Conservation (phyloP, 176 grass and related monocot genomes). For the Musa beccarii region DNA sequence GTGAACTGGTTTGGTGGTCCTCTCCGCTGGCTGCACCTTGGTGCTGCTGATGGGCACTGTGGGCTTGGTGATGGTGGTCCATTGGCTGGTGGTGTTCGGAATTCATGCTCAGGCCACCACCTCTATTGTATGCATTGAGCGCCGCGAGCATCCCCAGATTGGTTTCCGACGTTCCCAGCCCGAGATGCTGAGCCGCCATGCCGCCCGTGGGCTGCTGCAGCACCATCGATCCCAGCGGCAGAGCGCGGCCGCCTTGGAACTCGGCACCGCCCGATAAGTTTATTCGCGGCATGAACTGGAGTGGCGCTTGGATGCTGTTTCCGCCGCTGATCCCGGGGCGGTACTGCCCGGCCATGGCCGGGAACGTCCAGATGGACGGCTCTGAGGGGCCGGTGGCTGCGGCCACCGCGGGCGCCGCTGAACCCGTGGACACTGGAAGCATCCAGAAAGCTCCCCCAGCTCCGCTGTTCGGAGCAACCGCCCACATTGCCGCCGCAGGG, state of each 20-base stretch:
- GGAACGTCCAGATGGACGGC: slow-evolving; percentile 72
- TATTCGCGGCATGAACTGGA: slow-evolving; percentile 40
- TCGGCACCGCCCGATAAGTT: slow-evolving; percentile 37
- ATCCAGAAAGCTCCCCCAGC: slow-evolving; percentile 76
- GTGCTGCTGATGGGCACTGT: not conserved
- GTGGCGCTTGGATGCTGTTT: slow-evolving; percentile 58
- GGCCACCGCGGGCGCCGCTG: slow-evolving; percentile 1
- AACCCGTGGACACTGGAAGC: slow-evolving; percentile 54
- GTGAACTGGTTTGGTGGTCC: slow-evolving; percentile 15
- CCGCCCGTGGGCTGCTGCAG: not conserved
- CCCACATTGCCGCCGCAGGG: slow-evolving; percentile 60
- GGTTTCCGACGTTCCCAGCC: slow-evolving; percentile 40
- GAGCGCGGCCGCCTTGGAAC: slow-evolving; percentile 19
- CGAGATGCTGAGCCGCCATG: slow-evolving; percentile 34
- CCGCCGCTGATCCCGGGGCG: slow-evolving; percentile 18
- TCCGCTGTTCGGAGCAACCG: slow-evolving; percentile 42
- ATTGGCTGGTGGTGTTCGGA: not conserved
- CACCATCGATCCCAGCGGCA: slow-evolving; percentile 31
- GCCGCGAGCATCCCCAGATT: slow-evolving; percentile 71
- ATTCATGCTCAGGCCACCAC: slow-evolving; percentile 11
- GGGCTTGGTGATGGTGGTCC: not conserved
- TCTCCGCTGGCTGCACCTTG: slow-evolving; percentile 16
- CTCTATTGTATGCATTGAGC: slow-evolving; percentile 48
- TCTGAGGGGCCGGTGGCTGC: slow-evolving; percentile 31
- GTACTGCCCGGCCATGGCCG: slow-evolving; percentile 20